Percentiles rank a stretch among this genome's conserved stretches.
Conservation (phyloP, 2,329 filamentous ascomycete species). For the Nothomitra cinnamomea region DNA sequence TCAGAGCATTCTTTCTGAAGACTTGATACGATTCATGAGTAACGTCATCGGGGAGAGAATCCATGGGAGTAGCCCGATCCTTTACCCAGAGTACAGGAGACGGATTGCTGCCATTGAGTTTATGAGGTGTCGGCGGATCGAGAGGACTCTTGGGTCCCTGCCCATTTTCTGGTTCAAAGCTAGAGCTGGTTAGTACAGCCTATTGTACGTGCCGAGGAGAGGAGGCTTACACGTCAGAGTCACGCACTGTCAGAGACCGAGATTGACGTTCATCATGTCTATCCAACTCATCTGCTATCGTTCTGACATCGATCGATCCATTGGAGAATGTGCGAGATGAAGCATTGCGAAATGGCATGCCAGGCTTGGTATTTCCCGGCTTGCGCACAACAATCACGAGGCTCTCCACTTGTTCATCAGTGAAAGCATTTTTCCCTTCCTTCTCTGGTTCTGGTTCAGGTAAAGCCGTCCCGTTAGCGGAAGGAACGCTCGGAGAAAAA, state of each 20-base stretch:
- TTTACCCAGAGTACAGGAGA: slow-evolving; percentile 32
- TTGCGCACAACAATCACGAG: slow-evolving; percentile 35
- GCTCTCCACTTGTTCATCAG: slow-evolving; percentile 33
- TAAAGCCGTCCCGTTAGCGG: background rate
- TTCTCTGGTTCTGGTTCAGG: slow-evolving; percentile 17
- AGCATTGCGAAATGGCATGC: slow-evolving; percentile 23
- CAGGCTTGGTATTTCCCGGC: slow-evolving; percentile 20
- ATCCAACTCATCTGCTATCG: slow-evolving; percentile 30
- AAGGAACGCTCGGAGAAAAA: slow-evolving; percentile 30
- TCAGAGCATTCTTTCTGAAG: slow-evolving; percentile 31
- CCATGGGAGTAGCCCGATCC: slow-evolving; percentile 26
- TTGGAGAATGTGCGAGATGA: slow-evolving; percentile 36
- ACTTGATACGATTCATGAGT: slow-evolving; percentile 30
- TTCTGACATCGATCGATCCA: slow-evolving; percentile 35
- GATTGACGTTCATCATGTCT: slow-evolving; percentile 23
- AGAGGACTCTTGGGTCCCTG: slow-evolving; percentile 1
- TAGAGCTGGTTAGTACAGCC: background rate
- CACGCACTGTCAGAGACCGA: slow-evolving; percentile 20
- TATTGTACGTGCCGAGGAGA: background rate
- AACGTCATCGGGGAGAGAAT: slow-evolving; percentile 26
- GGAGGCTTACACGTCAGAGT: slow-evolving; percentile 20
- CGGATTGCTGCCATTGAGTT: background rate
- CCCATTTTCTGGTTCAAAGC: background rate
- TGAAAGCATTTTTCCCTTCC: slow-evolving; percentile 26
- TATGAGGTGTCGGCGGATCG: background rate